Base-by-base conservation (phyloP, 2,329 filamentous ascomycete genomes). In the Calonectria pauciramosa region DNA sequence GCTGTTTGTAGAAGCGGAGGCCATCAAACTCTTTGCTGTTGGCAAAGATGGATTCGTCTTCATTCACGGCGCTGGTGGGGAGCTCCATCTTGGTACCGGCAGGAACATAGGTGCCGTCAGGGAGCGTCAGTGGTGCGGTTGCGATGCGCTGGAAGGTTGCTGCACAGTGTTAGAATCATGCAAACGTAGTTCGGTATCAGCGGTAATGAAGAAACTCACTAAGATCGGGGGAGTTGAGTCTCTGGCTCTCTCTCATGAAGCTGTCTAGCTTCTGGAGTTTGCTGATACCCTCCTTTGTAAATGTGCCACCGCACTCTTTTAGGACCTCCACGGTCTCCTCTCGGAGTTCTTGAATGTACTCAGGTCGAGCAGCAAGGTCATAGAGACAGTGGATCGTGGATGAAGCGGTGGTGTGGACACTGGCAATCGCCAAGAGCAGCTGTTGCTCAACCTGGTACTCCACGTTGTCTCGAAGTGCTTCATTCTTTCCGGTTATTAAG, bases 201-300 rank as follows among this genome's bases (percentile, higher is more conserved):
- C 3, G 2, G 18, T n/a, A 1, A 47, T 14, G 38, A 8, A 41
- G 7, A 2, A 11, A 49, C 67, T 59, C 10, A 69, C 67, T 69
- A 2, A 69, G 67, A 60, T 69, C 67, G 10, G 67, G 67, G 3
- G 67, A 69, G 54, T 59, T 32, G 10, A 70, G 36, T 11, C 68
- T 44, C 9, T 72, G 70, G 32, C 63, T 68, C 38, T 72, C 70
- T 18, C 59, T 68, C 63, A 72, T 72, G 32, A 72, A 72, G 41
- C 70, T 72, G 32, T 72, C 70, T 3, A 72, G 36, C 32, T 72
- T 72, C n/a, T 72, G 36, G 30, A 72, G 51, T 32, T 68, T 72
- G 5, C 10, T 18, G 14, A 72, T 16, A 0, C 64, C 56, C 9
- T 72, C 54, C 30, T 51, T 49, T 6, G 36, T 59, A n/a, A 52